Conservation (phyloP, 768 basidiomycete species). For the Trametes villosa region DNA sequence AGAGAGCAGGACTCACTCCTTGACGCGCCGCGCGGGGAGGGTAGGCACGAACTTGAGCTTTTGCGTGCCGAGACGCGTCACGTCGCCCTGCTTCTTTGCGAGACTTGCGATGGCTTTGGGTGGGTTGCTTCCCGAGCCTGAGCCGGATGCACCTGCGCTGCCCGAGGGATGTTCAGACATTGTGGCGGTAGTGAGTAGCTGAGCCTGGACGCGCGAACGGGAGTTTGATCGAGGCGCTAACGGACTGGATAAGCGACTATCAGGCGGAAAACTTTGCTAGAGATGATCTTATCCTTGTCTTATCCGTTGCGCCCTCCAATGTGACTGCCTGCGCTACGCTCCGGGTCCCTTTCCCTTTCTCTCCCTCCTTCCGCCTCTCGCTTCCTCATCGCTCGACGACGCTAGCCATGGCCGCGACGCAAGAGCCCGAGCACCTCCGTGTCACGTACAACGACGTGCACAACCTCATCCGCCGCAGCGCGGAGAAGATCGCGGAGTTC, state of each 20-base stretch:
- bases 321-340: not conserved
- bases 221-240: not conserved
- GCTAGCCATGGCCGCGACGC: slow-evolving; percentile 23
- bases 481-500: slow-evolving; percentile 74
- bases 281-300: slow-evolving; percentile 1
- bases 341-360: not conserved
- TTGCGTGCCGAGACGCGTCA: slow-evolving; percentile 73
- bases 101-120: slow-evolving; percentile 77
- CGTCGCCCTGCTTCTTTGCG: slow-evolving; percentile 69
- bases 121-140: slow-evolving; percentile 16
- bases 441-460: slow-evolving; percentile 94
- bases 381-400: not conserved
- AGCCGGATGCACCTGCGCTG: slow-evolving; percentile 11
- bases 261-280: slow-evolving; percentile 8
- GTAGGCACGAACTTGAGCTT: slow-evolving; percentile 82
- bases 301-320: not conserved
- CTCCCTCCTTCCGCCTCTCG: slow-evolving; percentile 7
- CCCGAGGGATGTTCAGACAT: slow-evolving; percentile 28
- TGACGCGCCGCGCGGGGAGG: slow-evolving; percentile 74
- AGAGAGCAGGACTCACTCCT: slow-evolving; percentile 62
- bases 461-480: slow-evolving; percentile 75
- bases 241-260: not conserved
- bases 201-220: not conserved
- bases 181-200: not conserved
- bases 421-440: slow-evolving; percentile 60